Evolutionary conservation across 2,329 filamentous ascomycete genomes (phyloP), one percentile per base, ranked within the genome.

Genomic region (Thermothelomyces thermophilus): DNA sequence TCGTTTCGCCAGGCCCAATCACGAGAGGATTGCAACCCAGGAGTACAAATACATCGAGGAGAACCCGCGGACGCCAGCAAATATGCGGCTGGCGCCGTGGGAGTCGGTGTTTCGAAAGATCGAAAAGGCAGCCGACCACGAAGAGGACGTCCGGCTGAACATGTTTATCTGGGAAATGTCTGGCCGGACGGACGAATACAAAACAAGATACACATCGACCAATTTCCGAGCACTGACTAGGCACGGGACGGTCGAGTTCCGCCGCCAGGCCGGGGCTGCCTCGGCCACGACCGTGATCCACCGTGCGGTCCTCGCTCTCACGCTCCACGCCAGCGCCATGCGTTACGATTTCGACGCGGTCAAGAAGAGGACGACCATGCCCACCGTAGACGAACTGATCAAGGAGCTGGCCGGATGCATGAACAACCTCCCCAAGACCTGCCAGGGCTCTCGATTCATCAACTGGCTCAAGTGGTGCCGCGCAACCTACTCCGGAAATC

Each of bases 231-330:
- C 37, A 5, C 17, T 41, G 8, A 2, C 13, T 14, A n/a, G 37
- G 37, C n/a, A 26, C 13, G 37, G 37, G 1, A 41, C 37, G 13
- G 37, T 41, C 22, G 37, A 41, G 8, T 22, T 41, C 3, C 20
- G 41, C 26, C 31, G 41, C 13, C 41, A 44, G 41, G 41, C 41
- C 11, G 41, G 41, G 19, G 26, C 26, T 13, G 41, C 41, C 41
- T 42, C 41, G 26, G 41, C 41, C 13, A 5, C 2, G 3, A 42
- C 41, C 13, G 26, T 33, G 11, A 42, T 42, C 28, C 41, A 42
- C 26, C 41, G 41, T n/a, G 41, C 33, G 16, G 26, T 42, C n/a
- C 41, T 42, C 5, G 41, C 41, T 28, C 16, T 42, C 30, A 42
- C 41, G 11, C 11, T 42, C 6, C 41, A 42, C 30, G 41, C 33